Evolutionary conservation across 164 flowering plant species (phyloP), one percentile per base, ranked within the genome.

Genomic region (Kingdonia uniflora): DNA sequence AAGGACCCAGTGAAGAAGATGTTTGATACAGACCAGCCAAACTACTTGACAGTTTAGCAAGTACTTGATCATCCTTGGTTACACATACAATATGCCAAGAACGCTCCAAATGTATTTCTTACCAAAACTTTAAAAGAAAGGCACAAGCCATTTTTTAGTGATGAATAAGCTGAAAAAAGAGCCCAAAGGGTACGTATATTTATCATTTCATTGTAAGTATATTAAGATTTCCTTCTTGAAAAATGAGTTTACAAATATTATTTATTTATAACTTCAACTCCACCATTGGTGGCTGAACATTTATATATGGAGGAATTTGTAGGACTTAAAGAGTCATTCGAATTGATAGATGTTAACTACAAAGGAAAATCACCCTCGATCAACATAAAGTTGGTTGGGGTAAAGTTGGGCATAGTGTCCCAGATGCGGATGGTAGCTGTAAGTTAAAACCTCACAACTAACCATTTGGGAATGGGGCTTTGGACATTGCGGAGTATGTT

Each of bases 131-230:
- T 90, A 44, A 87, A 62, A 68, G 87, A 91, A 23, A 82, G 97
- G 66, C 87, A 87, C 52, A 78, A 81, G 63, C n/a, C 97, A 90
- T 59, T 90, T 90, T 59, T 79, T 95, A 48, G 74, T 90, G 14
- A 78, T 90, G 96, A 87, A 87, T 76, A 90, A 87, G 69, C 79
- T 90, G 50, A 90, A 90, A 74, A 90, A 87, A 80, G 80, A 79
- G 97, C 97, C 55, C 73, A 87, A 5, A 75, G 76, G 87, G 97
- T 87, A 84, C 60, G 56, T 64, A 42, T 49, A 26, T 22, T 3
- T 22, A 5, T 24, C 16, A n/a, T n/a, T 11, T 19, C 29, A 43
- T 20, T n/a, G 21, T 8, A 1, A 3, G n/a, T n/a, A n/a, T n/a
- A n/a, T n/a, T n/a, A n/a, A n/a, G n/a, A n/a, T n/a, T n/a, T n/a